Base-by-base conservation (phyloP, 495 filamentous ascomycete genomes). In the Lasiosphaeriaceae sp. region DNA sequence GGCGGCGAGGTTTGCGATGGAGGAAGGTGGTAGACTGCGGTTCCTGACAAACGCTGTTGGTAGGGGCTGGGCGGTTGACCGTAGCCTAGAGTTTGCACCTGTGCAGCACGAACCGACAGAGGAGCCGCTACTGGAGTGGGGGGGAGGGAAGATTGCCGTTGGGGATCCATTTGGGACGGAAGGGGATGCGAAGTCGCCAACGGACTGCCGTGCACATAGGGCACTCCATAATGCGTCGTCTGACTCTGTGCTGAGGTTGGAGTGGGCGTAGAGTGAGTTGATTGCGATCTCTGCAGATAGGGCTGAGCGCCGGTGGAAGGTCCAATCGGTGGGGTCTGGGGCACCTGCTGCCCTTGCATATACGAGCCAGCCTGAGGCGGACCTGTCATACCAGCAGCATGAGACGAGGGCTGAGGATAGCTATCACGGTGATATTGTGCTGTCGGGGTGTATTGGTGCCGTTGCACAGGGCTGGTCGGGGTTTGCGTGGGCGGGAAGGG, bases 231-330 rank as follows among this genome's bases (percentile, higher is more conserved):
- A 11, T 78, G 71, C 24, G 67, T 66, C 20, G 72, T 71, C 63
- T 82, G 82, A 64, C 78, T 77, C 26, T 82, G 79, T 16, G 78
- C 75, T 20, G 82, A 84, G 1, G 80, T 81, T 21, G 82, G 80
- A 17, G 82, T 84, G 21, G 82, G 71, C 17, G 75, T 77, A n/a
- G 75, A 81, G 37, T 80, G 75, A n/a, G 44, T 78, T 23, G 77
- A 77, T 55, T 74, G 75, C 34, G 78, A 79, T 53, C 74, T 65
- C 57, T 79, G 75, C 35, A 71, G 67, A 58, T 74, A 77, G 31
- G 73, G 65, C 29, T 55, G 52, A 47, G 71, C 64, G 43, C 69
- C 71, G 50, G 73, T 76, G 17, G 75, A 73, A 8, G 77, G 76
- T 21, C 68, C 72, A 54, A 78, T 67, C 24, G 77, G 76, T 31